phyloP scores from a whole-genome alignment of 1,284 basidiomycete species.

The Dichomitus squalens region DNA sequence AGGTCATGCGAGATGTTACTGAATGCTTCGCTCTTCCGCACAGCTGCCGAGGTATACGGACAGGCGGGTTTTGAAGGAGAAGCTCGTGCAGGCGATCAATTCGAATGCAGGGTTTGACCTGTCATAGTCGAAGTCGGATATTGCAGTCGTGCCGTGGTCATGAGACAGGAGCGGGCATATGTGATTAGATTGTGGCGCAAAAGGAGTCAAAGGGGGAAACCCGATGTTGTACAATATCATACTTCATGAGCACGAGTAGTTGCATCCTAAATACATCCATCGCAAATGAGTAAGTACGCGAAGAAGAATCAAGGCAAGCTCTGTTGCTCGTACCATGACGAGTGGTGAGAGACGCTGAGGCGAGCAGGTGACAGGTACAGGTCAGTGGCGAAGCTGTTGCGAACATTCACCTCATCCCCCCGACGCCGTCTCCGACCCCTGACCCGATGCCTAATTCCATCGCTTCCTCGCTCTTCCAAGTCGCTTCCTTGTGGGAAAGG shows the following conservation, averaged over 20 bases:
- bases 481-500: neutral
- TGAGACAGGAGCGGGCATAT: too few species aligned
- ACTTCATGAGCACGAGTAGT: too few species aligned
- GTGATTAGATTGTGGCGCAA: too few species aligned
- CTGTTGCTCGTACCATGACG: too few species aligned
- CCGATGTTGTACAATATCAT: too few species aligned
- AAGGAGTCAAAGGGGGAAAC: too few species aligned
- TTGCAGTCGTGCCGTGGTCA: neutral
- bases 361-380: neutral
- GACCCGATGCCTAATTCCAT: neutral
- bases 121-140: constrained; percentile 47
- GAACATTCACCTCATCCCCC: neutral
- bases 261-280: too few species aligned
- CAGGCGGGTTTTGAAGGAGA: constrained; percentile 66
- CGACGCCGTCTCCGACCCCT: too few species aligned
- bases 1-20: neutral
- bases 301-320: too few species aligned
- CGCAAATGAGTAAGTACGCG: too few species aligned
- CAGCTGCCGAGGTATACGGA: constrained; percentile 73
- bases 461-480: neutral
- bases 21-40: constrained; percentile 7
- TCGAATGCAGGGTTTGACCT: constrained; percentile 89
- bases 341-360: neutral
- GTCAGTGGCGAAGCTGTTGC: neutral
- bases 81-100: constrained; percentile 85